Percentiles rank a stretch among this genome's conserved stretches.
Conservation (phyloP, 2,329 filamentous ascomycete genomes). For the Geoglossum cookeanum region DNA sequence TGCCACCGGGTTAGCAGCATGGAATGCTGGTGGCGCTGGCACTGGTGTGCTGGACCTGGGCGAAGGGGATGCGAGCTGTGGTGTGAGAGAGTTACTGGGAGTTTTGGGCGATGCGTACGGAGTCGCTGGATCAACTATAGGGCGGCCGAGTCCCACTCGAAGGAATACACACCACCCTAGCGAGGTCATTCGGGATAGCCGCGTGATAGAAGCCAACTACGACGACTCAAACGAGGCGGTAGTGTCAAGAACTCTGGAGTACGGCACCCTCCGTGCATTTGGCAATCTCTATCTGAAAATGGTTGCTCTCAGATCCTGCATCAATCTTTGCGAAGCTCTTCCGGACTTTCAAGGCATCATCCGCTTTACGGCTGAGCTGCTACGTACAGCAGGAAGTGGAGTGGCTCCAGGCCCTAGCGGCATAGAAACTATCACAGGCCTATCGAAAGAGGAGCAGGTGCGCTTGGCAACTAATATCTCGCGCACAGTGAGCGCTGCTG, state of each 20-base stretch:
- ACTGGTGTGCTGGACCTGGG: not conserved
- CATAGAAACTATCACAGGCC: constrained; percentile 48
- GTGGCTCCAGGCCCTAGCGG: constrained; percentile 49
- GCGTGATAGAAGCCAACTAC: not conserved
- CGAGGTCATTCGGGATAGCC: not conserved
- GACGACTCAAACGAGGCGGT: constrained; percentile 28
- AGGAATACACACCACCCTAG: not conserved
- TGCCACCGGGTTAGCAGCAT: constrained; percentile 62
- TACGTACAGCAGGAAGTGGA: constrained; percentile 65
- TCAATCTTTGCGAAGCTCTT: constrained; percentile 82
- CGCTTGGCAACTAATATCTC: constrained; percentile 70
- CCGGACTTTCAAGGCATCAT: constrained; percentile 86
- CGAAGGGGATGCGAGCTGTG: not conserved
- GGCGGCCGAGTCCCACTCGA: not conserved
- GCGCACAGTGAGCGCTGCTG: constrained; percentile 61
- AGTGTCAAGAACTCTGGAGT: constrained; percentile 38
- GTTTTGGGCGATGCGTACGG: constrained; percentile 2
- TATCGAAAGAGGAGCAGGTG: constrained; percentile 67
- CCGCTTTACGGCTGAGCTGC: constrained; percentile 63
- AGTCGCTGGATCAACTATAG: not conserved
- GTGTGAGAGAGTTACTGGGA: constrained; percentile 2
- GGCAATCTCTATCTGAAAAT: constrained; percentile 68
- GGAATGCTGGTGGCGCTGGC: constrained; percentile 34
- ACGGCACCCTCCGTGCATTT: constrained; percentile 36
- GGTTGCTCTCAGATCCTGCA: constrained; percentile 72